These are phyloP conservation scores for Pyrenochaeta sp. DNA, from an alignment of 2,329 filamentous ascomycete species.

Conservation along the genomic window DNA sequence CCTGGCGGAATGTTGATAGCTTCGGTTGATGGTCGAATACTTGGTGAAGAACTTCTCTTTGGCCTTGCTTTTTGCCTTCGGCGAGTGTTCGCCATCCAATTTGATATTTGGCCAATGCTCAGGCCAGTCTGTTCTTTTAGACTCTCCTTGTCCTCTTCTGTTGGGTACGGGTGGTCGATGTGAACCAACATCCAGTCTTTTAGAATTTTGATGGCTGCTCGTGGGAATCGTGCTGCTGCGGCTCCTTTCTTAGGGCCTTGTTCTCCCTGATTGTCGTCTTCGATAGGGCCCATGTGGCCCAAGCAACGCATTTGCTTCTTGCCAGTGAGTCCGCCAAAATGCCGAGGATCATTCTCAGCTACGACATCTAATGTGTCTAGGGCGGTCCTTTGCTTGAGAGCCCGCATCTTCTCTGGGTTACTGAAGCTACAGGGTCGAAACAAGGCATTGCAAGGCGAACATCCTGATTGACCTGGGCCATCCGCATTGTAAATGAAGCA, in stretches of 20 bases:
- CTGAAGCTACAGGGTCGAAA: conserved; percentile 59
- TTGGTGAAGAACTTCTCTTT: conserved; percentile 73
- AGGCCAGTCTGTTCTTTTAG: conserved; percentile 81
- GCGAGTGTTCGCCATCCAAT: conserved; percentile 91
- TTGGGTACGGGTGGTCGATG: conserved; percentile 84
- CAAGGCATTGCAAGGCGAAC: conserved; percentile 57
- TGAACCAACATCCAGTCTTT: conserved; percentile 87
- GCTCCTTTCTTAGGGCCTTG: conserved; percentile 43
- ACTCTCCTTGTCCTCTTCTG: conserved; percentile 82
- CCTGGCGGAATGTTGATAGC: conserved; percentile 77
- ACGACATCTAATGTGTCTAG: conserved; percentile 58
- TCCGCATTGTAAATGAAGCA: conserved; percentile 55
- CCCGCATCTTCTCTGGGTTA: conserved; percentile 41
- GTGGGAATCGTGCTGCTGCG: conserved; percentile 67
- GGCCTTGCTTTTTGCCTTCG: conserved; percentile 79
- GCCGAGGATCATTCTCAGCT: conserved; percentile 48
- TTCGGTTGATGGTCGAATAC: conserved; percentile 66
- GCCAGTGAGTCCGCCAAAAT: conserved; percentile 46
- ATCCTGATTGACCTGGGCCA: conserved; percentile 48
- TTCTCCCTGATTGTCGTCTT: conserved; percentile 36
- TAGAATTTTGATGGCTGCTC: conserved; percentile 79
- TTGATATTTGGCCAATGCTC: conserved; percentile 83
- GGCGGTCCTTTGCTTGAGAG: conserved; percentile 44
- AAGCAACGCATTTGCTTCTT: conserved; percentile 47
- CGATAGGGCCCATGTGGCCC: conserved; percentile 46